Evolutionary conservation across 2,329 filamentous ascomycete species (phyloP).

Genomic region (Lasiodiplodia theobromae): DNA sequence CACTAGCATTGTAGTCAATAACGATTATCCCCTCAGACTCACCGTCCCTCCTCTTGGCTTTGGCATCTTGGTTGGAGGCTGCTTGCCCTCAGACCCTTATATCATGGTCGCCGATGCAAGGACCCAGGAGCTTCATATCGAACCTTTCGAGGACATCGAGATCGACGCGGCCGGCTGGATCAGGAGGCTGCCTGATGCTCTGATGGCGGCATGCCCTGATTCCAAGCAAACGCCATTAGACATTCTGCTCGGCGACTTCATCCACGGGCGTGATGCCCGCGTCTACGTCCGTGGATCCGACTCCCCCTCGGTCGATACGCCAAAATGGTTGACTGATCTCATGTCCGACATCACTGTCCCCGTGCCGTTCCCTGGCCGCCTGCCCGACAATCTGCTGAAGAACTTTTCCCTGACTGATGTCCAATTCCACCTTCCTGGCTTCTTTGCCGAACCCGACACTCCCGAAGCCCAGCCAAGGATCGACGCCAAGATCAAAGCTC

Average conservation of each 20-base stretch:
- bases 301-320: conserved; percentile 70
- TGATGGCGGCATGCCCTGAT: conserved; percentile 77
- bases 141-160: conserved; percentile 71
- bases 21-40: conserved; percentile 80
- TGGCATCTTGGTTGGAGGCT: conserved; percentile 84
- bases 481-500: conserved; percentile 81
- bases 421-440: conserved; percentile 83
- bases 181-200: conserved; percentile 72
- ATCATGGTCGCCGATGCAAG: conserved; percentile 81
- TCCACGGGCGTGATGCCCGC: conserved; percentile 78
- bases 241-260: conserved; percentile 78
- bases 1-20: conserved; percentile 73
- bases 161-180: conserved; percentile 77
- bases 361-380: conserved; percentile 81
- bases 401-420: conserved; percentile 88
- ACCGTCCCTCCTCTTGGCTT: conserved; percentile 82
- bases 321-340: conserved; percentile 82
- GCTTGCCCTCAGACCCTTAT: conserved; percentile 71
- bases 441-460: conserved; percentile 75
- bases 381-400: conserved; percentile 81
- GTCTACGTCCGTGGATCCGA: conserved; percentile 84
- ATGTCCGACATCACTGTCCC: conserved; percentile 83
- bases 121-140: conserved; percentile 71
- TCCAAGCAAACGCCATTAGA: conserved; percentile 85
- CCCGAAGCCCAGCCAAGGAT: conserved; percentile 78